Conservation (phyloP, 805 yeast genomes). For the Cyberlindnera saturnus region DNA sequence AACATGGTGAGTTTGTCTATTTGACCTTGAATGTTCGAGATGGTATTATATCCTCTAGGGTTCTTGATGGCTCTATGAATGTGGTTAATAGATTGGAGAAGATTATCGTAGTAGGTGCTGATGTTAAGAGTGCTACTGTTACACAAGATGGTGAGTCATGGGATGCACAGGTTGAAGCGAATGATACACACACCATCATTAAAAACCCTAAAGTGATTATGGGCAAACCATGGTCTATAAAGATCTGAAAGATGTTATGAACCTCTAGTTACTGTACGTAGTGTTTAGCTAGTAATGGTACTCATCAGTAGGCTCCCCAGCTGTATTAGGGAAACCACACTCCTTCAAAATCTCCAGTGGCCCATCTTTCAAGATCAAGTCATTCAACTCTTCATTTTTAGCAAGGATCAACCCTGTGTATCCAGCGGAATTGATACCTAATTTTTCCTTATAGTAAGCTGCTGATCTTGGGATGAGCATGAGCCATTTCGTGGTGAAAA, state of each 20-base stretch:
- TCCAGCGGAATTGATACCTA: conserved; percentile 77
- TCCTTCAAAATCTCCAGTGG: conserved; percentile 46
- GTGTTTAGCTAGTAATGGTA: conserved; percentile 44
- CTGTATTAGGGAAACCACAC: conserved; percentile 62
- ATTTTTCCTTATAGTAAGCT: conserved; percentile 37
- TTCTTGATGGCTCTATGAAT: conserved; percentile 21
- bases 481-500: conserved; percentile 79
- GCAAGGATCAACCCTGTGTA: conserved; percentile 73
- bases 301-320: conserved; percentile 52
- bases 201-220: conserved; percentile 47
- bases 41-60: conserved; percentile 26
- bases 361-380: conserved; percentile 41
- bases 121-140: conserved; percentile 21
- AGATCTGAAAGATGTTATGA: not conserved
- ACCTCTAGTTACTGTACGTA: not conserved
- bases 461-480: conserved; percentile 76
- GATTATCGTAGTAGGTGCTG: conserved; percentile 42
- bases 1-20: conserved; percentile 42
- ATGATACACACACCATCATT: conserved; percentile 26
- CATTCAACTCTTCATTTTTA: conserved; percentile 52
- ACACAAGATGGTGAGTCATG: conserved; percentile 33
- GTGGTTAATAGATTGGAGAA: conserved; percentile 42
- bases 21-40: conserved; percentile 35
- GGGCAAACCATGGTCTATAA: conserved; percentile 42
- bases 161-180: conserved; percentile 26